A percentile compares a stretch with the other conserved stretches of the same genome.
Conservation (phyloP, 441 rosid species). For the Breynia disticha region DNA sequence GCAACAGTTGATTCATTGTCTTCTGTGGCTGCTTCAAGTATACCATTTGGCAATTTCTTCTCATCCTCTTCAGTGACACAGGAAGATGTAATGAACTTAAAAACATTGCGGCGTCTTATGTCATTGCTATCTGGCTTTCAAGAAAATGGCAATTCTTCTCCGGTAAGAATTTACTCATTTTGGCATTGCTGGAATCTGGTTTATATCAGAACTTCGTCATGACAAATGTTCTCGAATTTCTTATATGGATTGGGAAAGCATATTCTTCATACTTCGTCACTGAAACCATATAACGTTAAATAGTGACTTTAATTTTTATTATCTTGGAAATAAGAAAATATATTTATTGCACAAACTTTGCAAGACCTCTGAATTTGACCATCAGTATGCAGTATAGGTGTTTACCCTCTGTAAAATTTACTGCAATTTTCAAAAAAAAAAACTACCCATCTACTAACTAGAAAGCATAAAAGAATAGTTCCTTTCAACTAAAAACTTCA, state of each 20-base stretch:
- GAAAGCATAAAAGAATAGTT: no score
- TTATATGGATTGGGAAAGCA: background rate
- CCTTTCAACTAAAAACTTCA: no score
- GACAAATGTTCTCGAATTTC: background rate
- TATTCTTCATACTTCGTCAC: background rate
- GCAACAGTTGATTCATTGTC: slow-evolving; percentile 62
- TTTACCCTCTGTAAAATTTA: no score
- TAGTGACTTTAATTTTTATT: no score
- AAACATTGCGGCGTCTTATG: slow-evolving; percentile 57
- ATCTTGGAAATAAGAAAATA: no score
- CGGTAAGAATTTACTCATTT: slow-evolving; percentile 29
- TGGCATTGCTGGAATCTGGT: background rate
- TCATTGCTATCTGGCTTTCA: slow-evolving; percentile 49
- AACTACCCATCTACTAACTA: no score
- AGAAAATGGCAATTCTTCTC: slow-evolving; percentile 20
- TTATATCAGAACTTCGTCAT: background rate
- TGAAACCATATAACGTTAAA: no score
- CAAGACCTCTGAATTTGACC: no score
- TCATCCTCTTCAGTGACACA: slow-evolving; percentile 46
- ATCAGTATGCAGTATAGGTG: no score
- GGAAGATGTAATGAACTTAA: slow-evolving; percentile 69
- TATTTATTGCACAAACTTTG: no score
- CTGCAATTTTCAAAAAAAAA: no score
- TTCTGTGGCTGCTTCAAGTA: slow-evolving; percentile 30
- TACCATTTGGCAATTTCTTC: slow-evolving; percentile 39